Percentiles rank a stretch among this genome's conserved stretches.
These are phyloP conservation scores for Kwoniella dendrophila DNA, from an alignment of 768 basidiomycete genomes.

Conservation along the genomic window DNA sequence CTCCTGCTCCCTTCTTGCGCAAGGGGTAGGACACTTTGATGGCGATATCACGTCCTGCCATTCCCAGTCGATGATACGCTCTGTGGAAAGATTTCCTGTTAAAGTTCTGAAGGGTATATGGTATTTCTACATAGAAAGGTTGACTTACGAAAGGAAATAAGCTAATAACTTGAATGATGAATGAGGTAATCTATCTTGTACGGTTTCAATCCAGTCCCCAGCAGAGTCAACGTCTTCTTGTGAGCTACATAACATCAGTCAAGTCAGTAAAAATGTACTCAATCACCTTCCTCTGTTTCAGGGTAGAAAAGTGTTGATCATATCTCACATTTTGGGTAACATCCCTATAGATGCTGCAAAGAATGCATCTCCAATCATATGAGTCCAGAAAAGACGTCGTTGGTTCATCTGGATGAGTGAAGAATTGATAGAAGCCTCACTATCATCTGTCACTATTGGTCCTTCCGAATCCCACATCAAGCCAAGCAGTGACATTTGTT, in stretches of 20 bases:
- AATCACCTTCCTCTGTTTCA: too few species aligned
- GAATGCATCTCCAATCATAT: conserved; percentile 32
- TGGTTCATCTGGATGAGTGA: conserved; percentile 34
- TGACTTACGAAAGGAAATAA: conserved; percentile 27
- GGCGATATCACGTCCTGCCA: conserved; percentile 22
- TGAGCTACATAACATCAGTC: conserved; percentile 1
- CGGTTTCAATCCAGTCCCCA: conserved; percentile 30
- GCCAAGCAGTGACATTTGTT: conserved; percentile 34
- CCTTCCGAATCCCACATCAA: conserved; percentile 34
- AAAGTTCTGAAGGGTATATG: not conserved
- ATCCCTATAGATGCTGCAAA: conserved; percentile 29
- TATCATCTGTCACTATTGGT: conserved; percentile 22
- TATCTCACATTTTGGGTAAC: conserved; percentile 33
- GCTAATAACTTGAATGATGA: conserved; percentile 33
- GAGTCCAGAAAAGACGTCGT: conserved; percentile 33
- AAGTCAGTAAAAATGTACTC: too few species aligned
- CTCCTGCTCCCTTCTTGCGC: conserved; percentile 22
- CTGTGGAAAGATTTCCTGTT: not conserved
- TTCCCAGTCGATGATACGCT: conserved; percentile 24
- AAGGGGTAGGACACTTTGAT: conserved; percentile 20
- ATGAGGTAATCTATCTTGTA: conserved; percentile 20
- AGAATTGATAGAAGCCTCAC: conserved; percentile 16
- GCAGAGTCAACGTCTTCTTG: conserved; percentile 28
- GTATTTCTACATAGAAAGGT: not conserved
- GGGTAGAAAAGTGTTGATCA: not conserved